Base-by-base conservation (phyloP, 345 rosid species). In the Nasturtium officinale region DNA sequence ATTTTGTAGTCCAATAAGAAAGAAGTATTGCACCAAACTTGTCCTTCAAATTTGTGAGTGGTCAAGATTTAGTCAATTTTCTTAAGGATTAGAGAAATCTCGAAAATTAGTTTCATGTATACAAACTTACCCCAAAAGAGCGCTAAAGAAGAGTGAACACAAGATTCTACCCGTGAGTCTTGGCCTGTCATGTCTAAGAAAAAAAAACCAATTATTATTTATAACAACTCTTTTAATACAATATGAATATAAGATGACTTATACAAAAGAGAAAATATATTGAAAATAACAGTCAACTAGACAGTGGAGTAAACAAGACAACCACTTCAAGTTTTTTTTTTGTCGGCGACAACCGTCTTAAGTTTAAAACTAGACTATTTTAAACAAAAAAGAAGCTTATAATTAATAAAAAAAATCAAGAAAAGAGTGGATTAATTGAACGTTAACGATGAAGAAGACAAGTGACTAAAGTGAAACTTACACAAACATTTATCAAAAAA, bases 1-100 rank as follows among this genome's bases (percentile, higher is more conserved):
- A 67, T 80, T 69, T 61, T 85, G 76, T 38, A 87, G 83, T 40
- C 90, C 90, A 30, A 83, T 69, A 48, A 87, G 88, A 65, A 85
- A 87, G 71, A 78, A 80, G 69, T 78, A 85, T 33, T 83, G 87
- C 2, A 78, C 56, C 45, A 87, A 71, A 73, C 84, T 84, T 54
- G 80, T 83, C 75, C 90, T 86, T 53, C 10, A 12, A 55, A 70
- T 61, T 52, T 43, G 15, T 26, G 6, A 65, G 5, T 17, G 35
- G 23, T 60, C 59, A 77, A 37, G 4, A 25, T 25, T 28, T 33
- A 9, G 16, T 29, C 7, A 30, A 38, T 10, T 25, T 25, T 45
- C 9, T 13, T 7, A 12, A 47, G 25, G 12, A 1, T 18, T 47
- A 17, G 25, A 47, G 29, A 38, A 9, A 21, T 37, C 12, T 37